These are phyloP conservation scores for Elsinoe australis DNA, from an alignment of 2,329 filamentous ascomycete genomes.

Conservation along the genomic window DNA sequence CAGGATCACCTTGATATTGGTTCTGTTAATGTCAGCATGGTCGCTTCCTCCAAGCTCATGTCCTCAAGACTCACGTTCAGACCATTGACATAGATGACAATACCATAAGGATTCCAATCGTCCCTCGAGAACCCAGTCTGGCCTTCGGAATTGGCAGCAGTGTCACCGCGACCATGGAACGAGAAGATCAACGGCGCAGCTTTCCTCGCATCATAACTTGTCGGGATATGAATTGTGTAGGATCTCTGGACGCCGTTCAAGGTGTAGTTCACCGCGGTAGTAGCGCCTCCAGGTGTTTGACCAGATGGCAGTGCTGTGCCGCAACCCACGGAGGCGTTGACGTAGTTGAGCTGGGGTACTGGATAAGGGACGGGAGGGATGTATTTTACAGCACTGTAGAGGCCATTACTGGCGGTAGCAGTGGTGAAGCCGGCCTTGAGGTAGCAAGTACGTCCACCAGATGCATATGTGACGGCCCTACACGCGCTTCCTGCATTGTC, in stretches of 20 bases:
- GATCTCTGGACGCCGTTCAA: conserved; percentile 28
- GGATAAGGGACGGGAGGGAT: conserved; percentile 17
- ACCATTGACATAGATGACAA: conserved; percentile 41
- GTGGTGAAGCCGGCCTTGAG: conserved; percentile 21
- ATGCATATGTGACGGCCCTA: conserved; percentile 11
- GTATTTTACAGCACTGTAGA: conserved; percentile 14
- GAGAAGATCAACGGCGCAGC: conserved; percentile 41
- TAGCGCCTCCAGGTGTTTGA: conserved; percentile 21
- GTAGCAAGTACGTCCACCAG: conserved; percentile 21
- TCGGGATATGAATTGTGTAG: conserved; percentile 34
- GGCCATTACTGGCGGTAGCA: not conserved
- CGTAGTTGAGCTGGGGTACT: conserved; percentile 9
- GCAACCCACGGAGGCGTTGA: conserved; percentile 24
- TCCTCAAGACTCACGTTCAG: conserved; percentile 19
- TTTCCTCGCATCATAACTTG: conserved; percentile 33
- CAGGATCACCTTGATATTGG: conserved; percentile 39
- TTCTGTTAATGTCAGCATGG: conserved; percentile 6
- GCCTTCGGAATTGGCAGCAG: conserved; percentile 33
- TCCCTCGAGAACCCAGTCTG: conserved; percentile 42
- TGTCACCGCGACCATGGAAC: conserved; percentile 40
- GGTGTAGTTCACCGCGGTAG: conserved; percentile 20
- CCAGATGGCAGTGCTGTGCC: conserved; percentile 22
- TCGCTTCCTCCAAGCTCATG: not conserved
- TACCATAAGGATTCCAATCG: conserved; percentile 37
- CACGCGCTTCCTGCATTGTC: conserved; percentile 8